A percentile compares a stretch with the other conserved stretches of the same genome.
These are phyloP conservation scores for Eurotiales sp. DNA, from an alignment of 2,329 filamentous ascomycete species.

Conservation along the genomic window DNA sequence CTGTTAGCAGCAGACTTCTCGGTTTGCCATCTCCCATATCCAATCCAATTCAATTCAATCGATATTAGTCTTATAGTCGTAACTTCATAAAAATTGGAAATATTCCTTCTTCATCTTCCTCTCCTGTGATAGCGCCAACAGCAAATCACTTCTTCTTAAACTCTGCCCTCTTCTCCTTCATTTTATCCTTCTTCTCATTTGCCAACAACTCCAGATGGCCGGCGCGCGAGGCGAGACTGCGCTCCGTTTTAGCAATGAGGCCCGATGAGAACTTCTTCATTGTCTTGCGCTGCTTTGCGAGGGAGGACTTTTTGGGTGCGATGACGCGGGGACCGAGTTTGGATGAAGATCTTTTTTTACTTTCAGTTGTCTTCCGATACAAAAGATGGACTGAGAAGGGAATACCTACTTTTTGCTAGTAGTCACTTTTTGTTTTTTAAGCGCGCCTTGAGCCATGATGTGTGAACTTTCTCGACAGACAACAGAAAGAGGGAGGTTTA, in stretches of 20 bases:
- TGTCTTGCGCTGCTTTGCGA: slow-evolving; percentile 60
- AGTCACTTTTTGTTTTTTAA: slow-evolving; percentile 12
- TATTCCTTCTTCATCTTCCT: too few species aligned
- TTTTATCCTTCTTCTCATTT: slow-evolving; percentile 61
- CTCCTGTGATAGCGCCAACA: neutral
- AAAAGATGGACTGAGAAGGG: too few species aligned
- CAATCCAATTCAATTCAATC: neutral
- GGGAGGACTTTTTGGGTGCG: slow-evolving; percentile 61
- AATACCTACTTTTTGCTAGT: slow-evolving; percentile 12
- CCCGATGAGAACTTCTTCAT: slow-evolving; percentile 61
- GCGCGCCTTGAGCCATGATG: slow-evolving; percentile 14
- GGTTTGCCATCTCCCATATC: neutral
- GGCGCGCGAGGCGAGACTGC: slow-evolving; percentile 61
- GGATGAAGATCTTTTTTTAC: slow-evolving; percentile 19
- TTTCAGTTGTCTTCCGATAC: neutral
- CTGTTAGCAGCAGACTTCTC: too few species aligned
- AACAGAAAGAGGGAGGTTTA: too few species aligned
- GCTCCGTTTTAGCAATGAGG: slow-evolving; percentile 63
- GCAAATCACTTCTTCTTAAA: slow-evolving; percentile 12
- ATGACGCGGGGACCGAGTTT: slow-evolving; percentile 60
- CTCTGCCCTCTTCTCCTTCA: slow-evolving; percentile 29
- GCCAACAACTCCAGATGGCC: slow-evolving; percentile 67
- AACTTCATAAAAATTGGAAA: too few species aligned
- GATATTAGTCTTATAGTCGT: too few species aligned
- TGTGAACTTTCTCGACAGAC: neutral